Conservation (phyloP, 176 grass and related monocot genomes). For the Guadua angustifolia region DNA sequence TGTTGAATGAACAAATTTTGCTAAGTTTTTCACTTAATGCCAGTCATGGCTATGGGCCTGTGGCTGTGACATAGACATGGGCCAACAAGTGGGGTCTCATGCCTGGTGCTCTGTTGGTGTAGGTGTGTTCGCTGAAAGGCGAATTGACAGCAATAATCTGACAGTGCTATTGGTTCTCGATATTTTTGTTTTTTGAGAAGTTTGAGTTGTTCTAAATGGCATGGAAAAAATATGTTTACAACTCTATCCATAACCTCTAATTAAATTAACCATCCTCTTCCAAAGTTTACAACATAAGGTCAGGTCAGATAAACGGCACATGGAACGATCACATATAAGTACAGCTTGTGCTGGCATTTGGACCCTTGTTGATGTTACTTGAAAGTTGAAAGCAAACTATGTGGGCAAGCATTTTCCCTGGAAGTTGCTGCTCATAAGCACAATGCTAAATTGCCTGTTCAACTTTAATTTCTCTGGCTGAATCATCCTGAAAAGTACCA, state of each 20-base stretch:
- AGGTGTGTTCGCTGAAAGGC: neutral
- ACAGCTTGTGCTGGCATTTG: neutral
- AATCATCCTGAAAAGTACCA: neutral
- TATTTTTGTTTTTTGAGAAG: conserved; percentile 10
- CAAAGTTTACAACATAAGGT: conserved; percentile 8
- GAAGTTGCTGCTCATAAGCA: neutral
- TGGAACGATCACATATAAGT: conserved; percentile 11
- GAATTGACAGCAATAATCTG: neutral
- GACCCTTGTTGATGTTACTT: neutral
- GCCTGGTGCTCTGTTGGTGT: neutral
- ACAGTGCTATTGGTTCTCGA: conserved; percentile 1
- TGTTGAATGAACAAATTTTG: neutral
- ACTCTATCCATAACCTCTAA: neutral
- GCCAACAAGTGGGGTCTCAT: neutral
- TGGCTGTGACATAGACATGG: neutral
- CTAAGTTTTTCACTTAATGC: neutral
- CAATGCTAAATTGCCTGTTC: neutral
- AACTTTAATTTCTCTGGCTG: neutral
- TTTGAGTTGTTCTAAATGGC: conserved; percentile 19
- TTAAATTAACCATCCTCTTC: neutral
- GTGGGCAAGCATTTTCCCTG: neutral
- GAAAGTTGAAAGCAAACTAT: conserved; percentile 16
- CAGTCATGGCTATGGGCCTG: neutral
- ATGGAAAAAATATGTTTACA: neutral
- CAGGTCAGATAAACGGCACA: conserved; percentile 7